Evolutionary conservation across 164 flowering plant species (phyloP).

Genomic region (Umbilicus rupestris): DNA sequence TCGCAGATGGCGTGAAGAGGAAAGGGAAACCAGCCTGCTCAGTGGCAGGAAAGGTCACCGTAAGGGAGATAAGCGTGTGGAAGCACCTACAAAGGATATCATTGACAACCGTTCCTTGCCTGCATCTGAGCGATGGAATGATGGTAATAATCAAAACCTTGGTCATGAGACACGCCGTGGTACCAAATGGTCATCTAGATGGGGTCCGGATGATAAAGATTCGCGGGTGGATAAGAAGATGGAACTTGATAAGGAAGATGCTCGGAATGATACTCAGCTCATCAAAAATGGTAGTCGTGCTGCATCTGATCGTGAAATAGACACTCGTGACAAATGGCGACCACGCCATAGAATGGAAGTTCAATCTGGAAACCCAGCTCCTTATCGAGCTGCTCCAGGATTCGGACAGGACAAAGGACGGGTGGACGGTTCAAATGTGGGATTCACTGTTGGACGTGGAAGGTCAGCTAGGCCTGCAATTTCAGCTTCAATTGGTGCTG

Average conservation of each 20-base stretch:
- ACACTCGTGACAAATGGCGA: constrained; percentile 95
- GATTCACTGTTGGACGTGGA: constrained; percentile 81
- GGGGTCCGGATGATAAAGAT: constrained; percentile 96
- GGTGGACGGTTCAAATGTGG: constrained; percentile 42
- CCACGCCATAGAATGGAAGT: constrained; percentile 81
- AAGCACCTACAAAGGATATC: constrained; percentile 31
- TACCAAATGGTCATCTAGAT: constrained; percentile 84
- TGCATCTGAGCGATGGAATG: constrained; percentile 68
- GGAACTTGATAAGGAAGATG: constrained; percentile 62
- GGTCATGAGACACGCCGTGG: constrained; percentile 70
- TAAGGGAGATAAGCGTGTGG: constrained; percentile 66
- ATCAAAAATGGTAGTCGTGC: constrained; percentile 26
- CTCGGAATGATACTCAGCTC: constrained; percentile 45
- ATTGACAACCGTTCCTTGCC: constrained; percentile 45
- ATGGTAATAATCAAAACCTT: constrained; percentile 42
- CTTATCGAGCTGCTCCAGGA: constrained; percentile 83
- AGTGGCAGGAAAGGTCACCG: constrained; percentile 75
- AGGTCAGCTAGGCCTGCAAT: constrained; percentile 44
- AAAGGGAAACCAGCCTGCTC: constrained; percentile 79
- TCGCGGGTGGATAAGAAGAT: constrained; percentile 48
- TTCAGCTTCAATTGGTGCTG: constrained; percentile 37
- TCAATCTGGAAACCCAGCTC: constrained; percentile 42
- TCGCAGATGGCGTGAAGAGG: constrained; percentile 96
- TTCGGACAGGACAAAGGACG: constrained; percentile 41
- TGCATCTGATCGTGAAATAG: constrained; percentile 57